Evolutionary conservation across 164 flowering plant species (phyloP), one percentile per base, ranked within the genome.

Genomic region (Chloranthus sessilifolius): DNA sequence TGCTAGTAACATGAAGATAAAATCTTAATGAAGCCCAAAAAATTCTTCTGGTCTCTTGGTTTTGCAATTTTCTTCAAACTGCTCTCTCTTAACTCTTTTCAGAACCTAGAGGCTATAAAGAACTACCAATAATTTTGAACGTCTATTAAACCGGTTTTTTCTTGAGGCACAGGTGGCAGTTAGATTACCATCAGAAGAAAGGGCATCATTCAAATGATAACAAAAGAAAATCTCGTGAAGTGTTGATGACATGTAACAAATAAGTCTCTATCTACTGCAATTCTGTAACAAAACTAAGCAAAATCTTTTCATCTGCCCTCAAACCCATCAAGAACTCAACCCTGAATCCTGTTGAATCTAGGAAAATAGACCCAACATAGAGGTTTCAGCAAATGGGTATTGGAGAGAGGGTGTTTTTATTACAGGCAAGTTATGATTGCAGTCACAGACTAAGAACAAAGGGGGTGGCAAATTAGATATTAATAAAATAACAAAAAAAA

Each of bases 201-300:
- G 66, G 54, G 68, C 66, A 74, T 58, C 59, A 56, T 64, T 64
- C 55, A 51, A 55, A 46, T 37, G 47, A 51, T 51, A 56, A 62
- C 43, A 65, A 71, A 63, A 66, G 51, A 16, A 52, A 66, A 66
- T 71, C 82, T 69, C 62, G 77, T 73, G 86, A 74, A 64, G 75
- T 63, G 69, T 53, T 64, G 64, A 68, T 60, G 73, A 63, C 52
- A 63, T 59, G 60, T 62, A 53, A 64, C 63, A 68, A 50, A n/a
- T n/a, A 60, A 63, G 73, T 79, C 70, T 43, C 74, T 71, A 64
- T 74, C 82, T 71, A 53, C 58, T 68, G 59, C 61, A 58, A n/a
- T 53, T 59, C 69, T 69, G 71, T 66, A 49, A 49, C 40, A 45
- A 26, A 64, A 58, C 59, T 57, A 63, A 68, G 64, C 60, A 16